Percentiles rank a stretch among this genome's conserved stretches.
phyloP scores from a whole-genome alignment of 345 rosid genomes.

The Physaria fendleri region DNA sequence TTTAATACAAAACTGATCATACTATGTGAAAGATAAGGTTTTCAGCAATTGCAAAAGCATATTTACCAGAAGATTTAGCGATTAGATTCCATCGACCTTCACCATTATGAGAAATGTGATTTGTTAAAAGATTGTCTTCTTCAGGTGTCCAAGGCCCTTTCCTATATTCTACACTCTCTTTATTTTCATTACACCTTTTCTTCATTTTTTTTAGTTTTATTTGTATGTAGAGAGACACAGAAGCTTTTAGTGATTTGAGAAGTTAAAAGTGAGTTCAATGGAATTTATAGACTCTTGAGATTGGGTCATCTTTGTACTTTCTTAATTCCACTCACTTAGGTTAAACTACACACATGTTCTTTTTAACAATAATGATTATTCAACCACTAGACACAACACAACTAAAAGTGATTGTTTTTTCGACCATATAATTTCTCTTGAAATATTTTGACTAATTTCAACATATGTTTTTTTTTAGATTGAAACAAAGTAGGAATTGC shows the following conservation, averaged over 20 bases:
- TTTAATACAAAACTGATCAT: slow-evolving; percentile 7
- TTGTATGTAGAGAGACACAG: not conserved
- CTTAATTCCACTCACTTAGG: slow-evolving; percentile 3
- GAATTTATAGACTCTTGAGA: slow-evolving; percentile 17
- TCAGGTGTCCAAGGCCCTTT: slow-evolving; percentile 85
- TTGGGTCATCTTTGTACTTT: slow-evolving; percentile 17
- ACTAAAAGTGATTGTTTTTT: too few relatives aligned
- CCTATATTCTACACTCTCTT: slow-evolving; percentile 36
- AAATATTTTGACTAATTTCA: too few relatives aligned
- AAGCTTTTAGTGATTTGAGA: slow-evolving; percentile 8
- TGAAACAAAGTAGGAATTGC: too few relatives aligned
- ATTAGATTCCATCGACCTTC: slow-evolving; percentile 81
- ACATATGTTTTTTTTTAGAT: too few relatives aligned
- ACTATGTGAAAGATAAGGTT: too few relatives aligned
- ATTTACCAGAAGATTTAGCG: slow-evolving; percentile 23
- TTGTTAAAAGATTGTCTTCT: slow-evolving; percentile 66
- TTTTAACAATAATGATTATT: not conserved
- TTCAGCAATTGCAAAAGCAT: too few relatives aligned
- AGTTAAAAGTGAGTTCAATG: slow-evolving; percentile 3
- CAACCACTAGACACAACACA: not conserved
- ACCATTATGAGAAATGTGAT: slow-evolving; percentile 63
- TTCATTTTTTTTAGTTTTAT: slow-evolving; percentile 16
- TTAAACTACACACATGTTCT: not conserved
- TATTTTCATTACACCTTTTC: slow-evolving; percentile 28
- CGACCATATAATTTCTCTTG: too few relatives aligned